Percentiles rank a stretch among this genome's conserved stretches.
Evolutionary conservation across 192 early-diverging fungal species (phyloP).

Genomic region (Coemansia sp.): DNA sequence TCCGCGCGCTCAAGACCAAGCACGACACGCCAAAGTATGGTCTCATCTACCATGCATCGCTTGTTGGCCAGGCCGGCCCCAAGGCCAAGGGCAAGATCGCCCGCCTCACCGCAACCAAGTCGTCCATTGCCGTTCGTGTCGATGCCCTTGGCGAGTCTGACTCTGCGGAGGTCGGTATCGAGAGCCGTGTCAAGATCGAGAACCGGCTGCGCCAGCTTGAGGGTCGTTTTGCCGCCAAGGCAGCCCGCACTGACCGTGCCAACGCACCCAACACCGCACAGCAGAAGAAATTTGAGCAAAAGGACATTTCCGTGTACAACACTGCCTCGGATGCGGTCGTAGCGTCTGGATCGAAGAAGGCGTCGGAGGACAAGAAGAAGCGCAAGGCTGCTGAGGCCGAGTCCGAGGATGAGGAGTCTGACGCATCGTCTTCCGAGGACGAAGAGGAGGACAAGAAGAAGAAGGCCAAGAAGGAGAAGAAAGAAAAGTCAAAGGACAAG

Average conservation of each 20-base stretch:
- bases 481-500: conserved; percentile 50
- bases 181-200: conserved; percentile 85
- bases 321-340: conserved; percentile 49
- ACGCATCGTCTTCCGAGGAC: conserved; percentile 41
- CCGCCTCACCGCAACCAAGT: conserved; percentile 89
- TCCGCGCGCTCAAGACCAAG: conserved; percentile 98
- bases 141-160: conserved; percentile 89
- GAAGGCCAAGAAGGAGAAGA: conserved; percentile 49
- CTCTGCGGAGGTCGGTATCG: conserved; percentile 80
- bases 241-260: conserved; percentile 67
- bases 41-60: conserved; percentile 95
- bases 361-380: conserved; percentile 47
- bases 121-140: conserved; percentile 83
- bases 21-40: conserved; percentile 99
- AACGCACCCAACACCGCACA: conserved; percentile 45
- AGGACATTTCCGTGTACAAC: conserved; percentile 56
- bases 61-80: conserved; percentile 93
- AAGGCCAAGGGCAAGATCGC: conserved; percentile 99
- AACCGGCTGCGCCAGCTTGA: conserved; percentile 86
- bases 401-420: conserved; percentile 17
- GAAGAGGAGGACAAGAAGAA: conserved; percentile 45
- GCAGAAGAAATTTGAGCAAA: conserved; percentile 55
- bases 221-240: conserved; percentile 68
- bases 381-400: conserved; percentile 51
- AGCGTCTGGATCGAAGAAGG: conserved; percentile 12